Conservation (phyloP, 202 grass and related monocot genomes). For the Digitaria exilis region DNA sequence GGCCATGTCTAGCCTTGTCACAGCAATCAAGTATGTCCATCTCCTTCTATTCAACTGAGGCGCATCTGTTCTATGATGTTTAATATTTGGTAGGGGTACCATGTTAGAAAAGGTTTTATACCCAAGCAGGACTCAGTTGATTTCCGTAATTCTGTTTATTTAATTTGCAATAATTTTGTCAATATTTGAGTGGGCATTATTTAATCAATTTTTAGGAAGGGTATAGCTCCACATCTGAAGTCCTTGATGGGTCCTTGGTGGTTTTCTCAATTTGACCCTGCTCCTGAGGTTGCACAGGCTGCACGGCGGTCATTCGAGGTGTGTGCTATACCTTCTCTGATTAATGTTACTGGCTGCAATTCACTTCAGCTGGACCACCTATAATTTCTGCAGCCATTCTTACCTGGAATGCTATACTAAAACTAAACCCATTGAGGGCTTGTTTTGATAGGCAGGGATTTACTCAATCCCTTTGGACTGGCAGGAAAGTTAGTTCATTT, state of each 20-base stretch:
- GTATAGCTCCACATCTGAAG: constrained; percentile 89
- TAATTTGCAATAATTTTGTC: constrained; percentile 14
- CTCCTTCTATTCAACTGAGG: constrained; percentile 23
- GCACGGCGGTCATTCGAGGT: constrained; percentile 91
- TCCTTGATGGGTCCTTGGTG: constrained; percentile 97
- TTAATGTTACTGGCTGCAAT: constrained; percentile 25
- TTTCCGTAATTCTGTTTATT: constrained; percentile 4
- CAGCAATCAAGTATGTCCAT: constrained; percentile 66
- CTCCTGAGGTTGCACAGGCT: constrained; percentile 88
- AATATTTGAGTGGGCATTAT: constrained; percentile 15
- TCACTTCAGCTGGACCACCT: not conserved
- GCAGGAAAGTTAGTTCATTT: not conserved
- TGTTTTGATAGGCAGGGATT: constrained; percentile 16
- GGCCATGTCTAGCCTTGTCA: constrained; percentile 82
- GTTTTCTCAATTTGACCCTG: constrained; percentile 98
- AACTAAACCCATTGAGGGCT: not conserved
- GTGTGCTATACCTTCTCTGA: constrained; percentile 39
- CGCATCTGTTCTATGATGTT: constrained; percentile 18
- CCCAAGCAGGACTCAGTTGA: not conserved
- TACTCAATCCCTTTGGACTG: not conserved
- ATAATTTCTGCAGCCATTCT: constrained; percentile 7
- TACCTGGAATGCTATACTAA: constrained; percentile 7
- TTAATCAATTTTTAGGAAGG: constrained; percentile 67
- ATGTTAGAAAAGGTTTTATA: constrained; percentile 4
- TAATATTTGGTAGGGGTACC: not conserved